Percentiles rank a stretch among this genome's conserved stretches.
Conservation (phyloP, 2,329 filamentous ascomycete species). For the Cladosporium sp. region DNA sequence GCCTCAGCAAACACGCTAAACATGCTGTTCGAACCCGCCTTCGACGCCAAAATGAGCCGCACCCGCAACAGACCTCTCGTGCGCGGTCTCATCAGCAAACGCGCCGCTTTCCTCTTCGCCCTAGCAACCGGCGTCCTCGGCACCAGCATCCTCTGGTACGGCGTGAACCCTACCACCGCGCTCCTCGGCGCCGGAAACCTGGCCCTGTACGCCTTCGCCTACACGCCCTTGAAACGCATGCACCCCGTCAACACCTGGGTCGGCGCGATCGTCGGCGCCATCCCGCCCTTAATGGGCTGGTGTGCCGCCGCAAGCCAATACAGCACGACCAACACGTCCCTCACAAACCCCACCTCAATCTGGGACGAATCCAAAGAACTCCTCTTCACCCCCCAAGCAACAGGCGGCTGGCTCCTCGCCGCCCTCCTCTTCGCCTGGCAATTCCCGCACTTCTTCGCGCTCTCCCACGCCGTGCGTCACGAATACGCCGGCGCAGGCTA, state of each 20-base stretch:
- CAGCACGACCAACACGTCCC: constrained; percentile 43
- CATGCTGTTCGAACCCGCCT: constrained; percentile 90
- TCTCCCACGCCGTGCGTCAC: constrained; percentile 81
- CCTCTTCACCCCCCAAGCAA: constrained; percentile 32
- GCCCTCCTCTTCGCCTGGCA: constrained; percentile 89
- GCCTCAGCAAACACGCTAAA: constrained; percentile 91
- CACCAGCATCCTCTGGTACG: constrained; percentile 70
- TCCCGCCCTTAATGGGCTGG: constrained; percentile 97
- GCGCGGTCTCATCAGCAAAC: constrained; percentile 66
- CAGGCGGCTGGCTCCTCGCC: constrained; percentile 84
- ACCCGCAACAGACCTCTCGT: constrained; percentile 88
- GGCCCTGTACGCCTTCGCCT: constrained; percentile 80
- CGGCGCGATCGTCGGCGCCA: constrained; percentile 84
- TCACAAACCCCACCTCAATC: constrained; percentile 17
- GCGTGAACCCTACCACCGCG: constrained; percentile 90
- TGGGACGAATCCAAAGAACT: constrained; percentile 29
- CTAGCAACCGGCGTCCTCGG: constrained; percentile 65
- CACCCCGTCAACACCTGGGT: constrained; percentile 91
- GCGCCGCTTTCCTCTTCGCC: constrained; percentile 73
- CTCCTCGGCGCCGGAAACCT: constrained; percentile 83
- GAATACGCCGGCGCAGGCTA: constrained; percentile 74
- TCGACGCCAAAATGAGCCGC: constrained; percentile 89
- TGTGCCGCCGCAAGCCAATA: constrained; percentile 87
- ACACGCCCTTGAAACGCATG: constrained; percentile 87
- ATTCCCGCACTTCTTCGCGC: constrained; percentile 95